Evolutionary conservation across 2,329 filamentous ascomycete species (phyloP), one percentile per base, ranked within the genome.

Genomic region (Ophiosphaerella korrae): DNA sequence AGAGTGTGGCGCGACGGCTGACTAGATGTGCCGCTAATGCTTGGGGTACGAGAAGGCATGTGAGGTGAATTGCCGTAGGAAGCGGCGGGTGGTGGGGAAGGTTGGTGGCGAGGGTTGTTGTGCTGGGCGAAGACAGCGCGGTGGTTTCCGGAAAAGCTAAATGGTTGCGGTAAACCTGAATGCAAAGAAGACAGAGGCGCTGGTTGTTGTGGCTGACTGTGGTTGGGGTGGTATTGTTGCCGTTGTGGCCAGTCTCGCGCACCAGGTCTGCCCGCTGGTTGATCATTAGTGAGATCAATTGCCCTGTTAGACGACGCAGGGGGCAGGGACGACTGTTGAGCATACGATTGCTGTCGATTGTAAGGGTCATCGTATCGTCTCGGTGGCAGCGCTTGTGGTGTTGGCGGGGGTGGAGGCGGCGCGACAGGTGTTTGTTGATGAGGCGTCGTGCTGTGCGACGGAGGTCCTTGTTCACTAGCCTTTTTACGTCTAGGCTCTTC

Each of bases 401-500:
- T 46, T 12, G 58, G 45, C 6, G 67, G 64, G 35, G 70, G 70
- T 12, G 70, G 64, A 38, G 70, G 71, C 12, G 70, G 64, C 5
- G 69, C 69, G 39, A 72, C 66, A 2, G 71, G 58, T 13, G 53
- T 53, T 42, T 70, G 66, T 40, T 73, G 71, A 53, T 65, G 64
- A 29, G 71, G 71, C 4, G 71, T 74, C 29, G 67, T 62, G 34
- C 59, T 70, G 34, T 74, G 71, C 6, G 71, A 72, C 16, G 67
- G 54, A 23, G 66, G 53, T n/a, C 58, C 64, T 49, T 64, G 67
- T 14, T 74, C 70, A 37, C 42, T 55, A n/a, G 63, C 60, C 40
- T 70, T 73, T 57, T 71, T 73, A 3, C 63, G 63, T 45, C 61
- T 62, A 13, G 70, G 67, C 52, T 72, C 70, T 38, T 72, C 70